Evolutionary conservation across 2,329 filamentous ascomycete species (phyloP).

Genomic region (Orbilia ellipsospora): DNA sequence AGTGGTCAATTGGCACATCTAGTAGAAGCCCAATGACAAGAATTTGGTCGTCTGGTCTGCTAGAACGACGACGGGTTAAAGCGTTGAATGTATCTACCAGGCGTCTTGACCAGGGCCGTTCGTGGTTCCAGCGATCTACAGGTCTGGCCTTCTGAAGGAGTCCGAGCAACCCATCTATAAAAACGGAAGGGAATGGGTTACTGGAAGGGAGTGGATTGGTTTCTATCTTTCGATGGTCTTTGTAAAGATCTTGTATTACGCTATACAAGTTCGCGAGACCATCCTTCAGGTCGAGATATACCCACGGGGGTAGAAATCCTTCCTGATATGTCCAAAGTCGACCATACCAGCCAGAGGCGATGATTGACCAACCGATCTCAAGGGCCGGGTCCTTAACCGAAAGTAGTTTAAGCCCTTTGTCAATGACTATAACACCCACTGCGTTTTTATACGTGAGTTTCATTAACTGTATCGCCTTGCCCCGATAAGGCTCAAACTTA

Average conservation of each 20-base stretch:
- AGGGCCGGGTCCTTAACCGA: neutral
- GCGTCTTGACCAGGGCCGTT: constrained; percentile 2
- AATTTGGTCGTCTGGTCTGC: constrained; percentile 6
- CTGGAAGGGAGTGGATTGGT: neutral
- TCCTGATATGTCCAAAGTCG: constrained; percentile 12
- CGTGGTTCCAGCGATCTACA: neutral
- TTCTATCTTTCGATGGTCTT: neutral
- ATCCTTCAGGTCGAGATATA: constrained; percentile 12
- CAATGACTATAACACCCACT: constrained; percentile 8
- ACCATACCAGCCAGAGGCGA: constrained; percentile 8
- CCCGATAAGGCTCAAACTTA: neutral
- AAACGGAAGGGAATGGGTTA: constrained; percentile 10
- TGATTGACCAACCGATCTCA: constrained; percentile 15
- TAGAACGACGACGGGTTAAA: constrained; percentile 1
- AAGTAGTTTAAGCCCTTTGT: neutral
- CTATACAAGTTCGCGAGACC: neutral
- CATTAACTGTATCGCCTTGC: constrained; percentile 13
- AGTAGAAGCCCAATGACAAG: constrained; percentile 8
- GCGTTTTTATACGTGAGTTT: constrained; percentile 5
- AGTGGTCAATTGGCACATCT: neutral
- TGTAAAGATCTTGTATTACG: constrained; percentile 1
- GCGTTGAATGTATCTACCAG: constrained; percentile 5
- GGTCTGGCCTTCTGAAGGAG: neutral
- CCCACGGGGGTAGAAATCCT: neutral
- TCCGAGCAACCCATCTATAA: neutral